Conservation (phyloP, 371 early-diverging fungal genomes). For the Rhizopus stolonifer region DNA sequence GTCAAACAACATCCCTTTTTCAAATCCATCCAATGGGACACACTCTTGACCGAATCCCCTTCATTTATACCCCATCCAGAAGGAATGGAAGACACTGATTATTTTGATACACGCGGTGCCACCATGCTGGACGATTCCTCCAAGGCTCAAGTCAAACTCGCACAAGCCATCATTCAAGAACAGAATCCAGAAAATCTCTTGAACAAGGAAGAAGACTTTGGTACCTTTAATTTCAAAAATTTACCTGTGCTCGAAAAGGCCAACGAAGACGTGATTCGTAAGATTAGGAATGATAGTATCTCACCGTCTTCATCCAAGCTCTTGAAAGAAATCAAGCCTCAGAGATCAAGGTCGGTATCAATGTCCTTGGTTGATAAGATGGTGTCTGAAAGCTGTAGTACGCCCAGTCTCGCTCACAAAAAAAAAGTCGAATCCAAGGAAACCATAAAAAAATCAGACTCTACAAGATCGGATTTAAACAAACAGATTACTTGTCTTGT, state of each 20-base stretch:
- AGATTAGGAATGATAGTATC: conserved; percentile 55
- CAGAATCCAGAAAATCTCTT: conserved; percentile 36
- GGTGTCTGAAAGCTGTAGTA: background rate
- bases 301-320: conserved; percentile 9
- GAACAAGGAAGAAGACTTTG: conserved; percentile 71
- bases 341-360: conserved; percentile 3
- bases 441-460: background rate
- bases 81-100: conserved; percentile 84
- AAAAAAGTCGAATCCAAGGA: too few relatives aligned
- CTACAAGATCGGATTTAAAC: too few relatives aligned
- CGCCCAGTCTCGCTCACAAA: background rate
- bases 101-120: conserved; percentile 91
- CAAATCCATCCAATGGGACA: conserved; percentile 66
- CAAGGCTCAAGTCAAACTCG: conserved; percentile 34
- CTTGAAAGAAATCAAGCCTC: background rate
- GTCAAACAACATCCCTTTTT: conserved; percentile 70
- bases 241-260: conserved; percentile 85
- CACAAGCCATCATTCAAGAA: conserved; percentile 43
- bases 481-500: conserved; percentile 61
- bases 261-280: conserved; percentile 79
- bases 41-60: conserved; percentile 66
- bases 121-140: conserved; percentile 40
- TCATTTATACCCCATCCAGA: conserved; percentile 84
- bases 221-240: conserved; percentile 91
- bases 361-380: background rate